Percentiles rank a stretch among this genome's conserved stretches.
Conservation (phyloP, 1,139 yeast species). For the Lodderomyces orthopsilosis region DNA sequence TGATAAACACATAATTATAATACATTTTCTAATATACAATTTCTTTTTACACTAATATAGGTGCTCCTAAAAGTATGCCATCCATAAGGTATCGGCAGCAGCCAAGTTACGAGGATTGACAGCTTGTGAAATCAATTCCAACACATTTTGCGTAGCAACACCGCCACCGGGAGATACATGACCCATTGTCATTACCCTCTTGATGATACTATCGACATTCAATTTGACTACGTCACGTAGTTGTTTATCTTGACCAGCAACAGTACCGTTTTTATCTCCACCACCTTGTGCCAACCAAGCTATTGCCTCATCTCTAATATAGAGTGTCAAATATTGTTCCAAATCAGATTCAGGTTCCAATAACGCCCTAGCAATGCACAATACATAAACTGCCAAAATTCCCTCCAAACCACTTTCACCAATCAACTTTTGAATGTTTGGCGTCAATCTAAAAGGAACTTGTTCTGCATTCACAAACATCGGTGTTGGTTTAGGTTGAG, state of each 20-base stretch:
- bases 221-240: constrained; percentile 82
- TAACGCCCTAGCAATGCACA: constrained; percentile 83
- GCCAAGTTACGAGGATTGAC: constrained; percentile 95
- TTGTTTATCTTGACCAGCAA: constrained; percentile 58
- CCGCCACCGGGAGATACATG: constrained; percentile 70
- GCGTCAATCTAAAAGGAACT: constrained; percentile 95
- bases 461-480: constrained; percentile 90
- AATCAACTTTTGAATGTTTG: constrained; percentile 88
- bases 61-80: constrained; percentile 71
- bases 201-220: constrained; percentile 82
- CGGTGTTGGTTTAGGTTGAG: constrained; percentile 62
- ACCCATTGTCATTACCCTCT: constrained; percentile 67
- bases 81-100: constrained; percentile 89
- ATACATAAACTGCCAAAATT: constrained; percentile 76
- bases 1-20: constrained; percentile 3
- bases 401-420: constrained; percentile 95
- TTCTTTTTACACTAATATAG: background rate
- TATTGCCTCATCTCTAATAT: constrained; percentile 91
- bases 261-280: constrained; percentile 31
- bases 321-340: constrained; percentile 83
- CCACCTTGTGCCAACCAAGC: constrained; percentile 92
- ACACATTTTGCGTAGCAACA: constrained; percentile 89
- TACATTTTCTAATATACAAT: constrained; percentile 4
- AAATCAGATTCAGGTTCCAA: constrained; percentile 89
- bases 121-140: constrained; percentile 91